Conservation (phyloP, 176 grass and related monocot genomes). For the Zoysia pacifica region DNA sequence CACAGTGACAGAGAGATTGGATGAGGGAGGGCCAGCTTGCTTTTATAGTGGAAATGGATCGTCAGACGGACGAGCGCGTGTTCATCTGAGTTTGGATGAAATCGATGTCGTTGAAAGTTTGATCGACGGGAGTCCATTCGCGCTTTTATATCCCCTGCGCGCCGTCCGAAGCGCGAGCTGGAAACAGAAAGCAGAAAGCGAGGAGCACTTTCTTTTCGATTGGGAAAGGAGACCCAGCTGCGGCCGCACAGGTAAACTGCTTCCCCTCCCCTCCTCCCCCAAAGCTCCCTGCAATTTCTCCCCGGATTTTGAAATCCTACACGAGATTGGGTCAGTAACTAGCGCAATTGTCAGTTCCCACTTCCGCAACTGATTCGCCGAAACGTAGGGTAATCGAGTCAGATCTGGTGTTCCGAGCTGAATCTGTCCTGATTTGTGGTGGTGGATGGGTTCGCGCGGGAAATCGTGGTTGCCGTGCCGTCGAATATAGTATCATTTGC, state of each 20-base stretch:
- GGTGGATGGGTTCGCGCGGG: not conserved
- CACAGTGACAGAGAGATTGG: too few species aligned
- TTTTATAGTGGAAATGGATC: too few species aligned
- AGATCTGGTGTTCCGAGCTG: slow-evolving; percentile 31
- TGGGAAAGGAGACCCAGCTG: not conserved
- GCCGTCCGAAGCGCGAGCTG: not conserved
- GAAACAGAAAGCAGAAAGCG: slow-evolving; percentile 1
- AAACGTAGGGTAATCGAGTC: not conserved
- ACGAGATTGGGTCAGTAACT: not conserved
- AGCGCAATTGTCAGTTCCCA: not conserved
- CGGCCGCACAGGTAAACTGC: slow-evolving; percentile 28
- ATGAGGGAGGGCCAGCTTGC: too few species aligned
- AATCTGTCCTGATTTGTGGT: slow-evolving; percentile 30
- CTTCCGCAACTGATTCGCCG: not conserved
- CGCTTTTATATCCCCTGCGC: slow-evolving; percentile 8
- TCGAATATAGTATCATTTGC: not conserved
- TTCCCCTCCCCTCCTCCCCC: not conserved
- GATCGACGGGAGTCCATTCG: too few species aligned
- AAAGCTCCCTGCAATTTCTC: not conserved
- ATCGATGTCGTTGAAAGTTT: too few species aligned
- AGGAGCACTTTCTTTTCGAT: not conserved
- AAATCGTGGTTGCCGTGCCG: slow-evolving; percentile 12
- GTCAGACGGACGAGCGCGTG: too few species aligned
- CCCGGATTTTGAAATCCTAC: not conserved
- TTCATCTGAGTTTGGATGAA: too few species aligned